Evolutionary conservation across 306 rosid genomes (phyloP).

Genomic region (Sicyos edulis): DNA sequence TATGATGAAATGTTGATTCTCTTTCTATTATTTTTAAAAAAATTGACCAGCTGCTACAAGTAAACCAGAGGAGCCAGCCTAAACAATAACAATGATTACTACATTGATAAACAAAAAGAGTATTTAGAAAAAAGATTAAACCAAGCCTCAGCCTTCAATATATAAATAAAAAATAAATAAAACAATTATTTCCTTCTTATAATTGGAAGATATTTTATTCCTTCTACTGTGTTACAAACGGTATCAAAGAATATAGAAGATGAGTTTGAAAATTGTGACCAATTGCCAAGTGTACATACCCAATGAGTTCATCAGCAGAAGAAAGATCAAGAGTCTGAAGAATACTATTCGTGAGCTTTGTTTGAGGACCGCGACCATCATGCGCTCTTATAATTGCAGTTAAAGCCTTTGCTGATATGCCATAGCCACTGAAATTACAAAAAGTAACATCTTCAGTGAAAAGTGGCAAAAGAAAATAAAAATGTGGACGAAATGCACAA

Average conservation of each 20-base stretch:
- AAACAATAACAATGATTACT: neutral
- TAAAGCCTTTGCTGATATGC: constrained; percentile 87
- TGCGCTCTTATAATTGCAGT: constrained; percentile 68
- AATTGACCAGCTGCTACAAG: neutral
- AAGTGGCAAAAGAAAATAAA: neutral
- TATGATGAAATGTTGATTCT: neutral
- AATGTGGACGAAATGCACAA: neutral
- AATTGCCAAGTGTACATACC: constrained; percentile 38
- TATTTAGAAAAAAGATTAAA: neutral
- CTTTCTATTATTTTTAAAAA: neutral
- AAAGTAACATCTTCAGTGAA: neutral
- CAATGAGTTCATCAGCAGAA: constrained; percentile 78
- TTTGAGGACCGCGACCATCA: constrained; percentile 83
- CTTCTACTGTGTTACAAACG: neutral
- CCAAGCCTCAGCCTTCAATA: neutral
- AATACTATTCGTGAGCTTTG: constrained; percentile 56
- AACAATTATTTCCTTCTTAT: neutral
- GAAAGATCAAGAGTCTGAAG: constrained; percentile 53
- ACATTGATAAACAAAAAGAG: neutral
- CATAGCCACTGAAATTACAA: constrained; percentile 68
- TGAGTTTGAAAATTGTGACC: neutral
- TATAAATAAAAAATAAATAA: no score
- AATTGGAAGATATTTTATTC: neutral
- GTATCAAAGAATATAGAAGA: neutral
- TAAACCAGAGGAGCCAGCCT: neutral